phyloP scores from a whole-genome alignment of 768 basidiomycete species.

The Terana coerulea region DNA sequence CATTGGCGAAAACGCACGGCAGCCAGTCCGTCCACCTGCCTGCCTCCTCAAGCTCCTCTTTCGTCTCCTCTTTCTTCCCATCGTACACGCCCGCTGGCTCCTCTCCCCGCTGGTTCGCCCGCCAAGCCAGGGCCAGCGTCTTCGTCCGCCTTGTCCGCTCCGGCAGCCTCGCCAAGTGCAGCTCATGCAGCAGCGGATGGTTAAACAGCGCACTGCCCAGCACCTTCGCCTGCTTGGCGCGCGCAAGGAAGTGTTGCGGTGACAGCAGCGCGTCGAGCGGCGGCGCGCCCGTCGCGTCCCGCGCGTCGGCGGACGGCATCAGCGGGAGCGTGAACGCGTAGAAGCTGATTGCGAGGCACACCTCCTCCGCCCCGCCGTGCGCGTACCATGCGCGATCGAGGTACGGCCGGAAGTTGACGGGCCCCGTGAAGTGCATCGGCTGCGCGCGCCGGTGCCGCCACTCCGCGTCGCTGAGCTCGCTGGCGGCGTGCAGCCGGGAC shows the following conservation, averaged over 20 bases:
- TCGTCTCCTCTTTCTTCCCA: too few relatives aligned
- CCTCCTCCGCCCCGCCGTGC: constrained; percentile 40
- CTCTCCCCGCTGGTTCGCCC: constrained; percentile 8
- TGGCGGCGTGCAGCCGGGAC: constrained; percentile 41
- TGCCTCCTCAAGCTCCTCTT: background rate
- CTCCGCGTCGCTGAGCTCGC: constrained; percentile 45
- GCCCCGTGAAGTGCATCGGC: constrained; percentile 46
- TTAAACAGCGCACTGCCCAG: constrained; percentile 32
- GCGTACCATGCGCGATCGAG: constrained; percentile 45
- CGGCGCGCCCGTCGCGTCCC: constrained; percentile 37
- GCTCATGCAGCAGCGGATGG: constrained; percentile 47
- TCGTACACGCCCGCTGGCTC: background rate
- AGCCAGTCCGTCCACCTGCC: too few relatives aligned
- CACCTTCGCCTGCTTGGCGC: constrained; percentile 34
- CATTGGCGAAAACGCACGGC: constrained; percentile 20
- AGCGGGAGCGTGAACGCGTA: constrained; percentile 44
- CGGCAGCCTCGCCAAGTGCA: constrained; percentile 24
- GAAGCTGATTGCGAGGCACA: constrained; percentile 40
- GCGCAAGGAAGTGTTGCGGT: constrained; percentile 42
- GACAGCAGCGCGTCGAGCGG: constrained; percentile 40
- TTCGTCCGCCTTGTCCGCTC: constrained; percentile 18
- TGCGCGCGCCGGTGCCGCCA: constrained; percentile 49
- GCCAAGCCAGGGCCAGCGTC: constrained; percentile 21
- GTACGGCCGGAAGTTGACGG: constrained; percentile 47
- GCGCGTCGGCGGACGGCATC: constrained; percentile 25